Evolutionary conservation across 495 filamentous ascomycete species (phyloP).

Genomic region (Xeromyces bisporus): DNA sequence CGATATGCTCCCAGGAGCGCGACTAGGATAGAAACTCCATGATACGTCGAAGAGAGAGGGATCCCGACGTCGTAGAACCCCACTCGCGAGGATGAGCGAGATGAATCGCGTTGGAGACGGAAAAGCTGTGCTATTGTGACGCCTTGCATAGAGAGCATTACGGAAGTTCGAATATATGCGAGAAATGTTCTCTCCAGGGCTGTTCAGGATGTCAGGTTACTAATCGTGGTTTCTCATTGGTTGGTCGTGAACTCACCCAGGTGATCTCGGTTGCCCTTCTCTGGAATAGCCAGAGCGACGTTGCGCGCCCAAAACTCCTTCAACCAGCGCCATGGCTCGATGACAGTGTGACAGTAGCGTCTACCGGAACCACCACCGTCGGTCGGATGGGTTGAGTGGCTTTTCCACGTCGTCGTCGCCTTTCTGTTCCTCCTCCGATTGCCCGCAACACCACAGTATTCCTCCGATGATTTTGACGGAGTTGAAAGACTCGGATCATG

Average conservation of each 20-base stretch:
- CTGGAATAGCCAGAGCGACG: slow-evolving; percentile 24
- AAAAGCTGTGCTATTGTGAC: slow-evolving; percentile 54
- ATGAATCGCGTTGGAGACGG: slow-evolving; percentile 37
- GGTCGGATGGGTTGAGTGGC: too few species aligned
- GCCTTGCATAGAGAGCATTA: slow-evolving; percentile 49
- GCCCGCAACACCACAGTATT: slow-evolving; percentile 14
- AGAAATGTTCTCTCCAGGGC: slow-evolving; percentile 70
- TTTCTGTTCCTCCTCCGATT: slow-evolving; percentile 6
- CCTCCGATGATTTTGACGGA: slow-evolving; percentile 20
- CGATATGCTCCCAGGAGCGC: slow-evolving; percentile 41
- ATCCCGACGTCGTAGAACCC: slow-evolving; percentile 48
- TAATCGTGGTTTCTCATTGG: not conserved
- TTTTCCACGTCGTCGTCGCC: too few species aligned
- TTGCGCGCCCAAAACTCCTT: slow-evolving; percentile 23
- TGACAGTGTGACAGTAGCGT: too few species aligned
- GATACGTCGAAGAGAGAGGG: slow-evolving; percentile 43
- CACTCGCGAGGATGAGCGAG: slow-evolving; percentile 21
- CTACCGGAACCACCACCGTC: too few species aligned
- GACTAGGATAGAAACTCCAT: slow-evolving; percentile 39
- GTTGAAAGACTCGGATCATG: slow-evolving; percentile 9
- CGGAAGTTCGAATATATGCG: slow-evolving; percentile 56
- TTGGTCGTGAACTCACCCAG: slow-evolving; percentile 15
- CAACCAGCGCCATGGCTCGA: slow-evolving; percentile 9
- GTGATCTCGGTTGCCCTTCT: slow-evolving; percentile 30
- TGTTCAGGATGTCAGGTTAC: slow-evolving; percentile 13